A percentile compares a stretch with the other conserved stretches of the same genome.
Evolutionary conservation across 2,329 filamentous ascomycete genomes (phyloP).

Genomic region (Fusarium miscanthi): DNA sequence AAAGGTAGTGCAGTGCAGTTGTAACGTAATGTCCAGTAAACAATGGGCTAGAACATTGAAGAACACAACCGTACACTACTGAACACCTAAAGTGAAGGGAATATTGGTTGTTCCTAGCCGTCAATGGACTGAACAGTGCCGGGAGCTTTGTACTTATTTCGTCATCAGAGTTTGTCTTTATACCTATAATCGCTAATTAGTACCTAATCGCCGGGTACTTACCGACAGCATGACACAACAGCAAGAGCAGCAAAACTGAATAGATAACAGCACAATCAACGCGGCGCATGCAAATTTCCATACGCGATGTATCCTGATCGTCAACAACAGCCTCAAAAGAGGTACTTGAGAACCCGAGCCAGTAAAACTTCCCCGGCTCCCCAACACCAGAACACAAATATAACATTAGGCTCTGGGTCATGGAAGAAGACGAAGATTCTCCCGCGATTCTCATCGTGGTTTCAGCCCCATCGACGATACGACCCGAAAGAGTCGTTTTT

Average conservation of each 20-base stretch:
- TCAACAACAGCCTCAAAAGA: not conserved
- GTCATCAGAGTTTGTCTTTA: not conserved
- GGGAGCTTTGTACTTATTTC: not conserved
- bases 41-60: not conserved
- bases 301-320: constrained; percentile 2
- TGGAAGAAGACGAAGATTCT: constrained; percentile 19
- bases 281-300: not conserved
- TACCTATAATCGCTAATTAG: not conserved
- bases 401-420: constrained; percentile 1
- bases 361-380: not conserved
- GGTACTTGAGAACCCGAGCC: constrained; percentile 17
- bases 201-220: not conserved
- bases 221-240: not conserved
- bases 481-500: constrained; percentile 39
- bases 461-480: constrained; percentile 32
- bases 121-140: not conserved
- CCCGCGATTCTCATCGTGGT: constrained; percentile 28
- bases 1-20: not conserved
- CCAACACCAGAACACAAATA: not conserved
- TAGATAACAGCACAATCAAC: not conserved
- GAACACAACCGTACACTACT: not conserved
- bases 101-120: not conserved
- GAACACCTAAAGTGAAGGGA: not conserved
- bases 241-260: not conserved
- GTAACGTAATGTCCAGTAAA: not conserved